These are phyloP conservation scores for Sphagnum tenellum DNA, from an alignment of 225 moss, liverwort and hornwort genomes.

Conservation along the genomic window DNA sequence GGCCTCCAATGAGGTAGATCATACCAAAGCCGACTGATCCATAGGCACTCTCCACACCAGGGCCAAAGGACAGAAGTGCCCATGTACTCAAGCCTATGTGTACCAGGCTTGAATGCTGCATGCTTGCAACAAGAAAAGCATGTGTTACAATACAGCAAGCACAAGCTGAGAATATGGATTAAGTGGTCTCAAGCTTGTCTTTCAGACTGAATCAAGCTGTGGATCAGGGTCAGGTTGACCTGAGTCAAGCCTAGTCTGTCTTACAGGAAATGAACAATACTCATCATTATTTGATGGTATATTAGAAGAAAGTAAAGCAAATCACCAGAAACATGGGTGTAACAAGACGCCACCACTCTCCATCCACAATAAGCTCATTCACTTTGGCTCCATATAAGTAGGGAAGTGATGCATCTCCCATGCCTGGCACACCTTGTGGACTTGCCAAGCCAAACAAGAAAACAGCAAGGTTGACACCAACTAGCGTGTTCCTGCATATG, in stretches of 20 bases:
- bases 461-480: conserved; percentile 81
- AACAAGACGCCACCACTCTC: conserved; percentile 88
- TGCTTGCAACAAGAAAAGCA: conserved; percentile 4
- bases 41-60: conserved; percentile 91
- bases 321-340: conserved; percentile 89
- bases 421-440: conserved; percentile 76
- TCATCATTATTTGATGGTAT: too few relatives aligned
- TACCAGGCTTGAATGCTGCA: conserved; percentile 77
- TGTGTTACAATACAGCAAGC: conserved; percentile 3
- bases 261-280: too few relatives aligned
- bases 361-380: conserved; percentile 81
- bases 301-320: too few relatives aligned
- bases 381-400: conserved; percentile 89
- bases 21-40: conserved; percentile 81
- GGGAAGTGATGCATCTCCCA: conserved; percentile 75
- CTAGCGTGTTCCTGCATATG: conserved; percentile 67
- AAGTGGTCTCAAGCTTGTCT: neutral
- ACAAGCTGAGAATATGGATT: neutral
- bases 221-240: too few relatives aligned
- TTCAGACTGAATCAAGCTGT: too few relatives aligned
- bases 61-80: conserved; percentile 90
- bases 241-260: too few relatives aligned
- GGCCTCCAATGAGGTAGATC: conserved; percentile 82
- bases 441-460: conserved; percentile 94
- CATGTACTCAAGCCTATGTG: conserved; percentile 93